Percentiles rank a stretch among this genome's conserved stretches.
Evolutionary conservation across 2,329 filamentous ascomycete genomes (phyloP).

Genomic region (Colletotrichum cordylinicola): DNA sequence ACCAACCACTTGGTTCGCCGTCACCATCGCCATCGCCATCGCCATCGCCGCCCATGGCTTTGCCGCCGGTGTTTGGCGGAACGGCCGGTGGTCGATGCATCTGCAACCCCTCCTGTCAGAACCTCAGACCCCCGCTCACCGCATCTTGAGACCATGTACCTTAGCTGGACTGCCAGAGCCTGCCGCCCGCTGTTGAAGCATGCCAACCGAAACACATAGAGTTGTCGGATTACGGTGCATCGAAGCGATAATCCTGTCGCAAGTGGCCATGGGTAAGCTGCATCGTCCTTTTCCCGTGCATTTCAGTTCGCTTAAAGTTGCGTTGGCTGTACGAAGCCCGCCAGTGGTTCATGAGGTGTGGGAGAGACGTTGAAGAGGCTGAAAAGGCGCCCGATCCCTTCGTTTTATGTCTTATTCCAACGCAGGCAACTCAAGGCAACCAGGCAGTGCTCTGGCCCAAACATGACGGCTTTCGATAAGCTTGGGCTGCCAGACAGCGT

Average conservation of each 20-base stretch:
- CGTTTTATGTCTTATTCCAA: background rate
- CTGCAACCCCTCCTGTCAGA: background rate
- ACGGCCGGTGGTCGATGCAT: background rate
- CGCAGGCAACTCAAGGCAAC: background rate
- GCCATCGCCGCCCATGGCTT: background rate
- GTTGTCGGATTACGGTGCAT: background rate
- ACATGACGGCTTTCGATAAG: background rate
- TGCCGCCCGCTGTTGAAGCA: background rate
- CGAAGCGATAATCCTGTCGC: slow-evolving; percentile 3
- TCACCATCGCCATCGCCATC: background rate
- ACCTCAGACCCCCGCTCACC: background rate
- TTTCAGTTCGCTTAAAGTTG: background rate
- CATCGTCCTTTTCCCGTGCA: background rate
- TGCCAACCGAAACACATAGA: background rate
- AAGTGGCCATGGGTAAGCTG: slow-evolving; percentile 9
- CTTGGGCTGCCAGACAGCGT: background rate
- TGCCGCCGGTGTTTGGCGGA: background rate
- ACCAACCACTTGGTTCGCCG: background rate
- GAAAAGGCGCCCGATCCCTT: background rate
- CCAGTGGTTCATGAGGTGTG: background rate
- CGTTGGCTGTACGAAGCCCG: background rate
- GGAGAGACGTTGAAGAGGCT: slow-evolving; percentile 3
- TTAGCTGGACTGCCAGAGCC: background rate
- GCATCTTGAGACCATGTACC: background rate
- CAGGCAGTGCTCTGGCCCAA: slow-evolving; percentile 2